Percentiles rank a stretch among this genome's conserved stretches.
Conservation (phyloP, 164 flowering plant species). For the Platanus orientalis region DNA sequence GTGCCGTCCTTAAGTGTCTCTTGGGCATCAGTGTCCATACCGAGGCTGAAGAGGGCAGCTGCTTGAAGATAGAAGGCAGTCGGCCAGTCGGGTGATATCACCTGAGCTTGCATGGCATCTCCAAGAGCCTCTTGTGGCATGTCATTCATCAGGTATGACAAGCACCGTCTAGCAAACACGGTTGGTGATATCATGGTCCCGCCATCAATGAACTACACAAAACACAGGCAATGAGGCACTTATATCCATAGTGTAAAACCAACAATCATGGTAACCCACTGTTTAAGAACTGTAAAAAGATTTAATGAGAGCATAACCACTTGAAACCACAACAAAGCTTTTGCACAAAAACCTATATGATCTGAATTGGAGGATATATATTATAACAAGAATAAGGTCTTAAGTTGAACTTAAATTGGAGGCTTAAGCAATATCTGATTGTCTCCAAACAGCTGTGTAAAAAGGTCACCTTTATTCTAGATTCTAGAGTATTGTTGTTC, state of each 20-base stretch:
- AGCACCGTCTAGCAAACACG: conserved; percentile 65
- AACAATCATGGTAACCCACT: too few relatives aligned
- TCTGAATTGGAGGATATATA: too few relatives aligned
- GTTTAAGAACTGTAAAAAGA: too few relatives aligned
- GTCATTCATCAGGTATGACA: conserved; percentile 66
- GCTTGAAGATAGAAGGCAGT: conserved; percentile 79
- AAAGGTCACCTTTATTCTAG: too few relatives aligned
- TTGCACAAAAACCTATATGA: too few relatives aligned
- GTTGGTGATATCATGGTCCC: conserved; percentile 89
- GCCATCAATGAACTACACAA: conserved; percentile 63
- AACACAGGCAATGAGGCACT: background rate
- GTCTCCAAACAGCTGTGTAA: too few relatives aligned
- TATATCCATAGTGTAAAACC: background rate
- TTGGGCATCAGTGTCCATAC: conserved; percentile 71
- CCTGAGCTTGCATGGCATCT: conserved; percentile 81
- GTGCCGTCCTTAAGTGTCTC: conserved; percentile 62
- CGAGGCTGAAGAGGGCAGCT: conserved; percentile 63
- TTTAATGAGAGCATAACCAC: too few relatives aligned
- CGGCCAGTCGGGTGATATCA: conserved; percentile 67
- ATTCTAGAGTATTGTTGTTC: too few relatives aligned
- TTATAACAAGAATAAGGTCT: too few relatives aligned
- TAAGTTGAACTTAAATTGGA: too few relatives aligned
- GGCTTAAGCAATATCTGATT: too few relatives aligned
- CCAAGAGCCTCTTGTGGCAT: conserved; percentile 73
- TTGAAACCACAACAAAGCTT: too few relatives aligned